Evolutionary conservation across 2,329 filamentous ascomycete species (phyloP), one percentile per base, ranked within the genome.

Genomic region (Trichoderma asperellum): DNA sequence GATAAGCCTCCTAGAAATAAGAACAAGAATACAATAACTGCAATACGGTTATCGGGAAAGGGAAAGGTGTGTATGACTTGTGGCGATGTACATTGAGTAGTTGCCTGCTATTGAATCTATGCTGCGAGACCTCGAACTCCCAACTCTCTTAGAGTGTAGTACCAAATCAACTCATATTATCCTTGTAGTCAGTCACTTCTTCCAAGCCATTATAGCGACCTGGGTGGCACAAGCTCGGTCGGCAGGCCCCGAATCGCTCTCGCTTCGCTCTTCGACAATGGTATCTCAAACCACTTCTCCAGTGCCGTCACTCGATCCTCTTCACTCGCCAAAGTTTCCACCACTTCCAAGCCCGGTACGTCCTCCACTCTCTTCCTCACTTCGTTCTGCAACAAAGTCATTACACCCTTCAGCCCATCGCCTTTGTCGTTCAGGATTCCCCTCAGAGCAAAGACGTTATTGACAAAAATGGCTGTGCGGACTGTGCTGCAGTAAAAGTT

Each of bases 281-380:
- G 74, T 59, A 89, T 82, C 8, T 76, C 79, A 72, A 88, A 89
- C 72, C 83, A 83, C 71, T 81, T 81, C 53, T 80, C 79, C 72
- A 89, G 74, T 12, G 83, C 85, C 57, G 74, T 70, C 24, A 87
- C 77, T 11, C 87, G 78, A 58, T 87, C 80, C 12, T 78, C 76
- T 74, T 89, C 87, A 2, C 70, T 83, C 64, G 79, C 74, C 24
- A 87, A 73, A 12, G 70, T 78, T 70, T 81, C 78, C n/a, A 86
- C 68, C 6, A 83, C 74, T 69, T 81, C 73, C 14, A 68, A 62
- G 68, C 81, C 73, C 18, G 59, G 47, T 6, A 11, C 34, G 6
- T 79, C 82, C 1, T 76, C 74, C 10, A 81, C 62, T 40, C 79
- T 78, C 64, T 73, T 76, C 72, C 86, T 87, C 29, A 88, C 78